Conservation (phyloP, 2,329 filamentous ascomycete genomes). For the Incumbomyces lentus region DNA sequence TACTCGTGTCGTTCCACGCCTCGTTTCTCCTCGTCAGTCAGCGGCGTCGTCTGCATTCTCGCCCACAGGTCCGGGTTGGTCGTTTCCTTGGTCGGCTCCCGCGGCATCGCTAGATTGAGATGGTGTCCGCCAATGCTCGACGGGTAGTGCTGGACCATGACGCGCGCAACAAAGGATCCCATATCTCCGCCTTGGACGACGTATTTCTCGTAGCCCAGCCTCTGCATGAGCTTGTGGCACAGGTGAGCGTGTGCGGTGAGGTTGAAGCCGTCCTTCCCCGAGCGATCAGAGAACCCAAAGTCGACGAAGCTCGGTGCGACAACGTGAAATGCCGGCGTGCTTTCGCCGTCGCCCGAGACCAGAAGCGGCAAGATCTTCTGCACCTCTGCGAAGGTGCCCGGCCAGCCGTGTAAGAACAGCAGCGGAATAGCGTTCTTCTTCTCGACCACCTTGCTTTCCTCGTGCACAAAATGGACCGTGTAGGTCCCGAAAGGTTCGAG, state of each 20-base stretch:
- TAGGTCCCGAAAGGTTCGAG: slow-evolving; percentile 55
- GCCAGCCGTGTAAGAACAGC: slow-evolving; percentile 29
- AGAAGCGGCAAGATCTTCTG: slow-evolving; percentile 48
- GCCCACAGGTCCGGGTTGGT: slow-evolving; percentile 46
- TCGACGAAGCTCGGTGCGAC: slow-evolving; percentile 45
- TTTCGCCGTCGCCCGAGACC: slow-evolving; percentile 21
- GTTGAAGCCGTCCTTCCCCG: slow-evolving; percentile 43
- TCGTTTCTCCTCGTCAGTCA: slow-evolving; percentile 40
- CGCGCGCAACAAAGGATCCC: slow-evolving; percentile 54
- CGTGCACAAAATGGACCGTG: slow-evolving; percentile 33
- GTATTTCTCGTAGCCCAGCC: slow-evolving; percentile 55
- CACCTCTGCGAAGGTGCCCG: slow-evolving; percentile 35
- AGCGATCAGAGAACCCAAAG: slow-evolving; percentile 42
- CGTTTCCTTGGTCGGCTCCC: slow-evolving; percentile 37
- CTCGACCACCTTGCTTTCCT: slow-evolving; percentile 9
- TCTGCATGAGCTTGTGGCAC: slow-evolving; percentile 57
- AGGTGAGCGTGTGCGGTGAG: slow-evolving; percentile 53
- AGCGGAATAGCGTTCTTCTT: slow-evolving; percentile 27
- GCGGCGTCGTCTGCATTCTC: slow-evolving; percentile 44
- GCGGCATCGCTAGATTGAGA: slow-evolving; percentile 27
- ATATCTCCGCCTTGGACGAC: slow-evolving; percentile 57
- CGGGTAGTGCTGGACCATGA: slow-evolving; percentile 49
- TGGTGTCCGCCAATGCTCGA: not conserved
- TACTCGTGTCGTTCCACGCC: slow-evolving; percentile 44
- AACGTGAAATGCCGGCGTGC: slow-evolving; percentile 39